Base-by-base conservation (phyloP, 2,329 filamentous ascomycete species). In the Talaromyces sp. region DNA sequence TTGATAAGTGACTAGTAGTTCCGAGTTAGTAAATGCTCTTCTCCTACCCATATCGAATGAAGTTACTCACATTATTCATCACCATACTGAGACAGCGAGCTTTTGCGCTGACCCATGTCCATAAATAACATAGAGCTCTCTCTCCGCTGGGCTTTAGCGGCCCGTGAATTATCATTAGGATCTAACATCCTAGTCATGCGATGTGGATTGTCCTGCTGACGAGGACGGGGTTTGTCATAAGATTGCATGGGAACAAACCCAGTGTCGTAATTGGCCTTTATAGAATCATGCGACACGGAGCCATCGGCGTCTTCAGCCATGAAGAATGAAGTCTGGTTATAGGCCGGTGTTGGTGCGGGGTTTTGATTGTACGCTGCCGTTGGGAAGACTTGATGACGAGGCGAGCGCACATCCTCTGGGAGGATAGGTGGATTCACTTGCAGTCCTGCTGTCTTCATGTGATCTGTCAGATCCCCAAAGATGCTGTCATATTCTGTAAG, bases 401-500 rank as follows among this genome's bases (percentile, higher is more conserved):
- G 85, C 50, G 85, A 87, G 50, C 85, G 83, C 54, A 87, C 81
- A 63, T 85, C 84, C 58, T 86, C 83, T 12, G 84, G 76, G 0
- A 75, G 75, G 8, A 81, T 66, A 26, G 74, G 67, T 27, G 70
- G 61, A 27, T 71, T 66, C 12, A 78, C 74, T 2, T 71, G 74
- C 35, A 81, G 70, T 63, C 83, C 81, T 21, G 77, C 62, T 66
- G 70, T 56, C 60, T 74, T 65, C 62, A 59, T 35, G 24, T 46
- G 57, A 65, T 88, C 85, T 21, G 68, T 83, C 19, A 85, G 80
- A 52, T 87, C 81, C 21, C 89, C 88, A 70, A 97, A 99, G 54
- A 99, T 93, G 48, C 83, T 84, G 64, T 89, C 84, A 70, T 91
- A 97, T 69, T 97, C 92, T 65, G 94, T 92, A 61, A 99, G 81